These are phyloP conservation scores for Hypericum perforatum DNA, from an alignment of 345 rosid genomes.

Conservation along the genomic window DNA sequence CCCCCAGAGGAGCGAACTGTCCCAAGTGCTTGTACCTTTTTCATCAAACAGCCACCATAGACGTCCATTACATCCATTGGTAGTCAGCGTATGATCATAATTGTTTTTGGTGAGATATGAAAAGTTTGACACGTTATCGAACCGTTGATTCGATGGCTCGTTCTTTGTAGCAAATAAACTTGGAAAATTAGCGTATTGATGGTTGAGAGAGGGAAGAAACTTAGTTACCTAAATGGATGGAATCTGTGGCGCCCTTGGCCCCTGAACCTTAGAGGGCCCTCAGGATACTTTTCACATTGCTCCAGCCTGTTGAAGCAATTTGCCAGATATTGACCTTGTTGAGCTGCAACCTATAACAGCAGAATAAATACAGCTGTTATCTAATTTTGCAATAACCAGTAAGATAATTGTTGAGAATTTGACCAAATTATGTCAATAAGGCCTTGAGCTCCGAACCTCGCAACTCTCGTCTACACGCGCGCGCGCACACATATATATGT, in stretches of 20 bases:
- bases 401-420: too few species aligned
- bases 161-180: neutral
- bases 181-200: neutral
- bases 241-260: slow-evolving; percentile 61
- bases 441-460: too few species aligned
- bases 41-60: too few species aligned
- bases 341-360: slow-evolving; percentile 42
- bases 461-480: too few species aligned
- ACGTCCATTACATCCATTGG: too few species aligned
- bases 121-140: too few species aligned
- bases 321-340: slow-evolving; percentile 73
- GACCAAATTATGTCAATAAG: too few species aligned
- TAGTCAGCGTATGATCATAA: too few species aligned
- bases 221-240: slow-evolving; percentile 51
- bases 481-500: too few species aligned
- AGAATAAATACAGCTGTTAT: too few species aligned
- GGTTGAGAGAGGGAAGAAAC: neutral
- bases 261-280: slow-evolving; percentile 74
- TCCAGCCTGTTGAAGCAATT: slow-evolving; percentile 69
- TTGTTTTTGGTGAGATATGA: too few species aligned
- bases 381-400: too few species aligned
- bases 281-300: slow-evolving; percentile 48
- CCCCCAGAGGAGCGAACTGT: slow-evolving; percentile 86
- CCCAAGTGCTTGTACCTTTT: slow-evolving; percentile 62
- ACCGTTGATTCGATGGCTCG: neutral